Base-by-base conservation (phyloP, 805 yeast species). In the Starmerella riodocensis region DNA sequence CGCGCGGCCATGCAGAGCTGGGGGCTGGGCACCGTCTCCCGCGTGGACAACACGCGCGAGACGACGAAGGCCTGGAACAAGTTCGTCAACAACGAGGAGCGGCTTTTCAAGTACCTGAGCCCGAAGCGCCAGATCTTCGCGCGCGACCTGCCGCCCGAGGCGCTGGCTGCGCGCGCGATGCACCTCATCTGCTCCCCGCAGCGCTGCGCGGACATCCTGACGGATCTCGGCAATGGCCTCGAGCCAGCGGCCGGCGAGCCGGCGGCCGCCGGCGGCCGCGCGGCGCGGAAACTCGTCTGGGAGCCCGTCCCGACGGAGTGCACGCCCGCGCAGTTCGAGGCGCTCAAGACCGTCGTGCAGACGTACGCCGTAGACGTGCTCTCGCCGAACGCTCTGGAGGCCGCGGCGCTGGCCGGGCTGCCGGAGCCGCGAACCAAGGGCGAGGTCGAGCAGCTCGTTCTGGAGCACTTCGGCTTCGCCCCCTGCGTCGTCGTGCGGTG, bases 271-370 rank as follows among this genome's bases (percentile, higher is more conserved):
- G 19, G 19, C n/a, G 31, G 4, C 11, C 6, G 18, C 6, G 16
- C 42, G 12, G 17, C 41, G 43, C 71, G 74, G n/a, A 49, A 63
- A 2, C 64, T 73, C 39, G 69, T 80, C 0, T 88, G 85, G 76
- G 97, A 86, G 58, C 95, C 96, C 0, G 70, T 80, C 6, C 96
- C 96, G 1, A 80, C 75, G 42, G 70, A 70, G 17, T 82, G 94
- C 55, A 56, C 52, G 0, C 69, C 74, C 2, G 76, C 66, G 25
- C 42, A 50, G 3, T 62, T 70, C 6, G 54, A 78, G 14, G 53
- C 59, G 8, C 30, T 47, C 16, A 45, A 40, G 18, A 12, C 5
- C 6, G 41, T 36, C 2, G 31, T 35, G 4, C 23, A 19, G 4
- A 18, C 12, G n/a, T 32, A 26, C 27, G 45, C 61, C 4, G 65